Conservation (phyloP, 257 asterid species). For the Thymus mandschuricus region DNA sequence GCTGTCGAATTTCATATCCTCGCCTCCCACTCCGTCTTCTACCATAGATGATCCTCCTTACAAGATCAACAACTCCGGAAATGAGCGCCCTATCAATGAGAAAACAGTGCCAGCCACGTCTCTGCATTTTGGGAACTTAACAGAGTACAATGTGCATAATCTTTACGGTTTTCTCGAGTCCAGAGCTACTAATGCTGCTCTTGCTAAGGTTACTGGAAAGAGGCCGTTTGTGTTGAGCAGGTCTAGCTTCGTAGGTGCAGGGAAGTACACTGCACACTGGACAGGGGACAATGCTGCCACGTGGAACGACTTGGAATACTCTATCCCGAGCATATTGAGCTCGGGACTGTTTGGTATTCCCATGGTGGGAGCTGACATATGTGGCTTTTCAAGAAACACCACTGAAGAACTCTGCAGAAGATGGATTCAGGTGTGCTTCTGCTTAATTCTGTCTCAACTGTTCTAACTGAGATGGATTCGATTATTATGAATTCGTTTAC, state of each 20-base stretch:
- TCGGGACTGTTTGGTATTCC: conserved; percentile 89
- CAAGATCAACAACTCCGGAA: conserved; percentile 71
- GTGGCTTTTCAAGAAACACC: conserved; percentile 70
- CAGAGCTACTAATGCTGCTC: conserved; percentile 66
- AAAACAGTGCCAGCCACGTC: conserved; percentile 73
- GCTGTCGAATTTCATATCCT: conserved; percentile 70
- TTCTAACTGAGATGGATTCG: not conserved
- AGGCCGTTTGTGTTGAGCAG: conserved; percentile 88
- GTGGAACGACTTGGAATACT: conserved; percentile 81
- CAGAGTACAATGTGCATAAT: conserved; percentile 80
- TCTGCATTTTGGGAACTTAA: conserved; percentile 57
- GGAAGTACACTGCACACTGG: conserved; percentile 93
- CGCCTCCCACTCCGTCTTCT: conserved; percentile 62
- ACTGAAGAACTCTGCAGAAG: conserved; percentile 92
- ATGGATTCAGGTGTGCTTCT: conserved; percentile 53
- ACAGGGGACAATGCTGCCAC: conserved; percentile 93
- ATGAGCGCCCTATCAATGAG: conserved; percentile 43
- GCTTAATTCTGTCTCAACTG: not conserved
- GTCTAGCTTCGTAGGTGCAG: conserved; percentile 90
- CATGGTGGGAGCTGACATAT: conserved; percentile 97
- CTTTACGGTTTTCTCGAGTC: conserved; percentile 81
- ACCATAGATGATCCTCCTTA: conserved; percentile 78
- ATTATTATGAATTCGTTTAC: too few relatives aligned
- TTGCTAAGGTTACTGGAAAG: conserved; percentile 52
- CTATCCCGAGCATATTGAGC: conserved; percentile 70